Evolutionary conservation across 495 filamentous ascomycete genomes (phyloP), one percentile per base, ranked within the genome.

Genomic region (Penicillium manginii): DNA sequence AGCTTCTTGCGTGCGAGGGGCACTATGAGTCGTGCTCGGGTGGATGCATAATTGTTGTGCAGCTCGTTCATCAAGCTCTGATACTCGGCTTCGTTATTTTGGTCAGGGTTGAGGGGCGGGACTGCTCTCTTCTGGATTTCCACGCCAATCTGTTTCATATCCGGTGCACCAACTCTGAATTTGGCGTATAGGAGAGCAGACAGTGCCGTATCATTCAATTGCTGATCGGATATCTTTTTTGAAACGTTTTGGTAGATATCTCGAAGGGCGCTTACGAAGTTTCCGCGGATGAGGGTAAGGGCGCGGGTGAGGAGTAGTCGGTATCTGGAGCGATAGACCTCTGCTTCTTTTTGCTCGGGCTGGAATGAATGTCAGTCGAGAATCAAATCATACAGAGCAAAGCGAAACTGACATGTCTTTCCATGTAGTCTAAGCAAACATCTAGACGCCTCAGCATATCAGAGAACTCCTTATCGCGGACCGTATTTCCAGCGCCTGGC

Each of bases 371-470:
- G 70, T 62, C 70, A 64, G 61, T 40, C 19, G 33, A 23, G 12
- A 7, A 15, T 35, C 10, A 11, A 49, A 4, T 18, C 14, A 50
- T 2, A 50, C 12, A 18, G 19, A 35, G 14, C 26, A 29, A 29
- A 8, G 2, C 9, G 26, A 19, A 14, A 80, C 88, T 69, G 63
- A 92, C 90, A 76, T 96, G 90, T 51, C 81, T 74, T 54, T 87
- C 82, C 92, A 96, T 96, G 62, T 96, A 96, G 48, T 86, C 90
- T 62, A 98, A 81, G 69, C 94, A 98, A 49, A 86, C 84, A 70
- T 98, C 92, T 14, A 98, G 76, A 54, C 88, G 93, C 26, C 82
- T 77, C 22, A 98, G 74, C 81, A 97, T 93, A 56, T 96, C 90
- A 10, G 85, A 87, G 66, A 93, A 98, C 54, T 87, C 88, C 62